Conservation (phyloP, 257 asterid genomes). For the Handroanthus guayacan region DNA sequence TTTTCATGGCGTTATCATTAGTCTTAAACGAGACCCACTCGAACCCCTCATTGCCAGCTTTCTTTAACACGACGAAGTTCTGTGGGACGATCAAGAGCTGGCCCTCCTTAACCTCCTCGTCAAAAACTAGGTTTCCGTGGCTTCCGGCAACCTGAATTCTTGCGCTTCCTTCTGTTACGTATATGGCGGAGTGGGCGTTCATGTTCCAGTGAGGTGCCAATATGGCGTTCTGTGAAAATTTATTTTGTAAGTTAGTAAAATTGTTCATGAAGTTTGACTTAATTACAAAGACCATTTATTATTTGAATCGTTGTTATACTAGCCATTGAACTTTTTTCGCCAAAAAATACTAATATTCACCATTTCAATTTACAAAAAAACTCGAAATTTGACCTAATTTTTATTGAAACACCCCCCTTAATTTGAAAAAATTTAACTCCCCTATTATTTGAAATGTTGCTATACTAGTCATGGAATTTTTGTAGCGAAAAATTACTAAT, state of each 20-base stretch:
- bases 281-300: too few species aligned
- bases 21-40: conserved; percentile 73
- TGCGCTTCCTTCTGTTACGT: conserved; percentile 56
- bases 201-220: conserved; percentile 61
- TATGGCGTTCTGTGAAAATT: conserved; percentile 53
- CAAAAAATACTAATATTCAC: too few species aligned
- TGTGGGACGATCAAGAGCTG: conserved; percentile 69
- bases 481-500: too few species aligned
- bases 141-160: conserved; percentile 65
- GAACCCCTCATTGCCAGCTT: conserved; percentile 60
- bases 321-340: neutral
- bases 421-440: too few species aligned
- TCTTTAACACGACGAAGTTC: conserved; percentile 59
- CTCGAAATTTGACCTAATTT: too few species aligned
- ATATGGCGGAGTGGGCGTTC: conserved; percentile 57
- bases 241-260: neutral
- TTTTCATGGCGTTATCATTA: conserved; percentile 58
- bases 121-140: conserved; percentile 52
- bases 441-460: too few species aligned
- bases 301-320: too few species aligned
- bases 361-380: too few species aligned
- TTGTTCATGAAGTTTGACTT: too few species aligned
- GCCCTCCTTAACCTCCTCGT: conserved; percentile 53
- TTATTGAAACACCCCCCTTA: too few species aligned
- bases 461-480: too few species aligned